These are phyloP conservation scores for Symbiodinium natans DNA, from an alignment of 73 alveolate species.

Conservation along the genomic window DNA sequence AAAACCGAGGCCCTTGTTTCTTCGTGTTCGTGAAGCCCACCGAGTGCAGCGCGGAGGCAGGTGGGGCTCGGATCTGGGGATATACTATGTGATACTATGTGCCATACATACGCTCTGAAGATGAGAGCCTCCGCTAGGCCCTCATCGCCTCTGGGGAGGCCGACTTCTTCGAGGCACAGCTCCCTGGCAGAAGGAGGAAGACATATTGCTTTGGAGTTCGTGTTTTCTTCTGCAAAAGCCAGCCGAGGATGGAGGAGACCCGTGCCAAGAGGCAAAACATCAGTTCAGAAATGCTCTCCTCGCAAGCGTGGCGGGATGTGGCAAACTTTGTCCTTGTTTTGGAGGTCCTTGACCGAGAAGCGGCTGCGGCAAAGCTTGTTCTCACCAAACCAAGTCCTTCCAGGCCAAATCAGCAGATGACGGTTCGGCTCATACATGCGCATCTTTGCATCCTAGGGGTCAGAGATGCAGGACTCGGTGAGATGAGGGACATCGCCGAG, in stretches of 20 bases:
- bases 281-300: no score
- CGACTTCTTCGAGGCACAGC: conserved; percentile 61
- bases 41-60: conserved; percentile 55
- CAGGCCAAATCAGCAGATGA: neutral
- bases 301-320: no score
- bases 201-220: neutral
- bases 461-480: neutral
- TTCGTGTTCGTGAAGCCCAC: conserved; percentile 70
- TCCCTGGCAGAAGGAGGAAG: neutral
- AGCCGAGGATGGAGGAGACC: conserved; percentile 79
- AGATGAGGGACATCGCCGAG: neutral
- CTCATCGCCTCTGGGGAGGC: conserved; percentile 69
- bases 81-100: no score
- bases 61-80: no score
- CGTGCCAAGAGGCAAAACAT: conserved; percentile 43
- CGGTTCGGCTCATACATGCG: no score
- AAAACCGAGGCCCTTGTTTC: conserved; percentile 75
- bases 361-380: conserved; percentile 71
- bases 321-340: no score
- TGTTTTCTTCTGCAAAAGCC: neutral
- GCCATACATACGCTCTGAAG: no score
- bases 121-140: no score
- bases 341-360: conserved; percentile 75
- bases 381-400: conserved; percentile 69
- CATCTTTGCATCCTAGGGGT: no score